phyloP scores from a whole-genome alignment of 1,284 basidiomycete genomes.

The Vanrija sp. region DNA sequence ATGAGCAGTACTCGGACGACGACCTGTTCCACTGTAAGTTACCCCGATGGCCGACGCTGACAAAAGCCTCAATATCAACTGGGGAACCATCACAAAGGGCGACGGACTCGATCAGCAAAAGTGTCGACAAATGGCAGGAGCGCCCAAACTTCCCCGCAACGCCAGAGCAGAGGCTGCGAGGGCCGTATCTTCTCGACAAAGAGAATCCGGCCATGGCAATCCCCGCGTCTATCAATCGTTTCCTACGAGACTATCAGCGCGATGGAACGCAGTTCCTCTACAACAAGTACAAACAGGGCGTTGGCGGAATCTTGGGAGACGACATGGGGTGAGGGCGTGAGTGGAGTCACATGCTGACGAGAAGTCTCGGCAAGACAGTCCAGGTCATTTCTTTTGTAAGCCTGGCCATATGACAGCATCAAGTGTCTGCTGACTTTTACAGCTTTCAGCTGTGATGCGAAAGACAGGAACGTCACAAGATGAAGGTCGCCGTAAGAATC shows the following conservation, averaged over 20 bases:
- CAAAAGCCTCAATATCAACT: background rate
- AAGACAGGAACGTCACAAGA: constrained; percentile 48
- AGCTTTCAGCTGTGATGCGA: constrained; percentile 53
- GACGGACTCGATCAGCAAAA: background rate
- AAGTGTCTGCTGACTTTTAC: background rate
- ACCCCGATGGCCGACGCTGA: background rate
- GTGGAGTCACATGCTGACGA: background rate
- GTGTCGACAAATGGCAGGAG: background rate
- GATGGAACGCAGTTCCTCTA: constrained; percentile 52
- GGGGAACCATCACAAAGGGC: background rate
- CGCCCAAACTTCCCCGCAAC: constrained; percentile 25
- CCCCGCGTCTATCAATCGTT: constrained; percentile 51
- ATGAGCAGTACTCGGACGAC: constrained; percentile 21
- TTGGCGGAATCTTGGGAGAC: constrained; percentile 52
- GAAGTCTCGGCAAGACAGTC: constrained; percentile 46
- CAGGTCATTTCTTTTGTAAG: constrained; percentile 45
- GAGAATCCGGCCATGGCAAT: constrained; percentile 31
- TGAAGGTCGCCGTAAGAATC: constrained; percentile 32
- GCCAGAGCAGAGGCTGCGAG: constrained; percentile 16
- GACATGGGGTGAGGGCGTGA: constrained; percentile 51
- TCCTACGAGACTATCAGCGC: constrained; percentile 52
- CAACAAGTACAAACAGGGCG: constrained; percentile 43
- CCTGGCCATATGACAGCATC: background rate
- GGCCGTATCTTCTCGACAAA: constrained; percentile 24
- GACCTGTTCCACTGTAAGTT: background rate